Conservation (phyloP, 371 early-diverging fungal species). For the Sporodiniella umbellata region DNA sequence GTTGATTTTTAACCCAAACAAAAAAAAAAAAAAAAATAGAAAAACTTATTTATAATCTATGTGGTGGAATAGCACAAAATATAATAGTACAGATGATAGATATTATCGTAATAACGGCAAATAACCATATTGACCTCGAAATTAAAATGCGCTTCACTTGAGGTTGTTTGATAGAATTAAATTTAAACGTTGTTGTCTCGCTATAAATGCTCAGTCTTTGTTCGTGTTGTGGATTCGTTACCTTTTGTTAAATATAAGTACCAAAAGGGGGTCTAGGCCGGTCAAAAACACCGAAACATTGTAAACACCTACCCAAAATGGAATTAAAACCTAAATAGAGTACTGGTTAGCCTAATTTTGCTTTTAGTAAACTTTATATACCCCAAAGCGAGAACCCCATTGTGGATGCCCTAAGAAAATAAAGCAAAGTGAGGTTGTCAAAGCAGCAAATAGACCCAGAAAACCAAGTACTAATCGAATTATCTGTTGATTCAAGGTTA, state of each 20-base stretch:
- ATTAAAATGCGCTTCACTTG: constrained; percentile 37
- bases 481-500: constrained; percentile 51
- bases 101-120: constrained; percentile 23
- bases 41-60: constrained; percentile 17
- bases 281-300: constrained; percentile 37
- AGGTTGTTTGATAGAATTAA: constrained; percentile 41
- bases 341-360: too few relatives aligned
- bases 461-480: constrained; percentile 52
- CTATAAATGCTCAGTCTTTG: constrained; percentile 12
- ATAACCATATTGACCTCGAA: constrained; percentile 41
- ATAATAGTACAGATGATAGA: constrained; percentile 34
- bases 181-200: constrained; percentile 48
- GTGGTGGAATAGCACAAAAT: constrained; percentile 42
- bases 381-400: constrained; percentile 52
- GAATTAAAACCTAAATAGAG: constrained; percentile 29
- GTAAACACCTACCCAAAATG: constrained; percentile 45
- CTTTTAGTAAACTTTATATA: constrained; percentile 31
- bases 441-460: constrained; percentile 50
- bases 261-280: constrained; percentile 49
- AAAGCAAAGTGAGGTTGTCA: constrained; percentile 48
- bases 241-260: constrained; percentile 45
- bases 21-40: too few relatives aligned
- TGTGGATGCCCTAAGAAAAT: constrained; percentile 58
- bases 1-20: constrained; percentile 32
- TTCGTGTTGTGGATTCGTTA: constrained; percentile 7